Evolutionary conservation across 371 early-diverging fungal species (phyloP).

Genomic region (Actinomortierella ambigua): DNA sequence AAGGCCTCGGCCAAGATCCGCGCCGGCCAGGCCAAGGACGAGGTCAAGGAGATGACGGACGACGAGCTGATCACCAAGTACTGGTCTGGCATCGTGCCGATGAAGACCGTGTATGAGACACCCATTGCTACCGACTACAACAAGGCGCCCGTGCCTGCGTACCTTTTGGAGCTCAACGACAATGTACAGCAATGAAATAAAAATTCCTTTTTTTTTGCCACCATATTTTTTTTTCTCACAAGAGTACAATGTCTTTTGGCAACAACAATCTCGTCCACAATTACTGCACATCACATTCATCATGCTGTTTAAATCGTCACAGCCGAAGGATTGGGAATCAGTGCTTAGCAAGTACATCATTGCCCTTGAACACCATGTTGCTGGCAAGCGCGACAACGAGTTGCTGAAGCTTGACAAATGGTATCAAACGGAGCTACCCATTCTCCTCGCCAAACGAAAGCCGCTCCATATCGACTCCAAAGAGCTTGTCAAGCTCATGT

Average conservation of each 20-base stretch:
- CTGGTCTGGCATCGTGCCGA: conserved; percentile 39
- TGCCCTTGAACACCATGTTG: conserved; percentile 24
- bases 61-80: conserved; percentile 31
- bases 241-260: too few species aligned
- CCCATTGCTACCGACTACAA: conserved; percentile 29
- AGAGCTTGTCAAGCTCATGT: conserved; percentile 36
- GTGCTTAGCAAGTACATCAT: conserved; percentile 19
- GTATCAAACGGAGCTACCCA: conserved; percentile 30
- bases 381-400: conserved; percentile 30
- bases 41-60: conserved; percentile 32
- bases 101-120: conserved; percentile 29
- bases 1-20: conserved; percentile 48
- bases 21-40: conserved; percentile 42
- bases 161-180: conserved; percentile 3
- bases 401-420: conserved; percentile 34
- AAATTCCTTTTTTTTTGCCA: too few species aligned
- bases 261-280: too few species aligned
- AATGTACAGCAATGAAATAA: too few species aligned
- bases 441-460: conserved; percentile 7
- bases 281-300: too few species aligned
- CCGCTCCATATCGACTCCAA: conserved; percentile 17
- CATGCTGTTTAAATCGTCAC: too few species aligned
- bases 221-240: too few species aligned
- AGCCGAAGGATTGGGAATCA: conserved; percentile 15
- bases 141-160: conserved; percentile 15